These are phyloP conservation scores for Elsinoe necatrix DNA, from an alignment of 2,329 filamentous ascomycete species.

Conservation along the genomic window DNA sequence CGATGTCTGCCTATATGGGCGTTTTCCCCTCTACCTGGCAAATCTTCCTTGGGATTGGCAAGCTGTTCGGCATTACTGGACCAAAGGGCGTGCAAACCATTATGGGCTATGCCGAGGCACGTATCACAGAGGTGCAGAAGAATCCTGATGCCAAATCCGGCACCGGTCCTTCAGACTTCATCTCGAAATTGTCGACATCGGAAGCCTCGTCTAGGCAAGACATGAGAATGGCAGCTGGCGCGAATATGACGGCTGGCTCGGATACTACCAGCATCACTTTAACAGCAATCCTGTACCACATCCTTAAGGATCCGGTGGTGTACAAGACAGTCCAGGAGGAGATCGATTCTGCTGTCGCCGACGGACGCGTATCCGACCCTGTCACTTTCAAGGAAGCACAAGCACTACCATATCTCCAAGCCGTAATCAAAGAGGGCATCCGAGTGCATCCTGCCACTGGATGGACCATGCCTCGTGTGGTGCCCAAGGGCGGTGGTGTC, in stretches of 20 bases:
- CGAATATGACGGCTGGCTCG: conserved; percentile 24
- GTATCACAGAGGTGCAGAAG: not conserved
- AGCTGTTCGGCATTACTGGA: not conserved
- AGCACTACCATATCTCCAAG: conserved; percentile 26
- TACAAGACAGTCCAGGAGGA: conserved; percentile 22
- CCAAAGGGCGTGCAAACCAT: not conserved
- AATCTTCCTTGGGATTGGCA: not conserved
- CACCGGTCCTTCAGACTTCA: not conserved
- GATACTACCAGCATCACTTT: conserved; percentile 32
- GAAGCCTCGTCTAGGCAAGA: not conserved
- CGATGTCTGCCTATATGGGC: not conserved
- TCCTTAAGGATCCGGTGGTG: conserved; percentile 24
- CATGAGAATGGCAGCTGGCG: not conserved
- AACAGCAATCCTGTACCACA: conserved; percentile 27
- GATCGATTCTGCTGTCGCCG: not conserved
- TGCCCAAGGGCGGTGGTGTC: conserved; percentile 12
- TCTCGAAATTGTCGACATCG: not conserved
- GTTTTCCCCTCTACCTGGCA: not conserved
- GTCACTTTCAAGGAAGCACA: conserved; percentile 23
- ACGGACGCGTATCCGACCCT: conserved; percentile 15
- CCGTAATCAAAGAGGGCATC: conserved; percentile 25
- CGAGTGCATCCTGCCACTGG: conserved; percentile 25
- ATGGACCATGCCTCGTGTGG: conserved; percentile 12
- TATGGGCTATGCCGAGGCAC: not conserved
- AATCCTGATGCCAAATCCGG: not conserved